Evolutionary conservation across 2,329 filamentous ascomycete genomes (phyloP).

Genomic region (Chalara sp.): DNA sequence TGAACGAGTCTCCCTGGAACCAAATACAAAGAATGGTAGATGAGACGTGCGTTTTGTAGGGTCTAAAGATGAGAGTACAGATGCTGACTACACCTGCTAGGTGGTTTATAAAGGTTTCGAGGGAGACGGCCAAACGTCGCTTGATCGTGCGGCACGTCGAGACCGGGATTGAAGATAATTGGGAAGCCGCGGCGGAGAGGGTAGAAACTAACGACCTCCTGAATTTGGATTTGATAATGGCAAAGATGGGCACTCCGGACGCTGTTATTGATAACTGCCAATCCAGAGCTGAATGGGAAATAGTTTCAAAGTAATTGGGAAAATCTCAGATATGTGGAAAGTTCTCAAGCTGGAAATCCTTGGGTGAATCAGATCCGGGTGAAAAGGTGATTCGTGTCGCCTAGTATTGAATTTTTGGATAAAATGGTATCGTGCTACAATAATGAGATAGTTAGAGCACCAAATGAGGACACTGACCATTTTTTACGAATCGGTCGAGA

Average conservation of each 20-base stretch:
- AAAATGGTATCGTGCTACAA: too few relatives aligned
- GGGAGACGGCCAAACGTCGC: slow-evolving; percentile 61
- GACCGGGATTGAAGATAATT: slow-evolving; percentile 65
- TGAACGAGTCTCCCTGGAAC: slow-evolving; percentile 39
- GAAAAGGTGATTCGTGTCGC: too few relatives aligned
- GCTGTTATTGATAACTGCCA: slow-evolving; percentile 17
- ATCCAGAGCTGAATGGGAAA: too few relatives aligned
- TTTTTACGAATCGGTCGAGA: too few relatives aligned
- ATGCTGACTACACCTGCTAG: slow-evolving; percentile 6
- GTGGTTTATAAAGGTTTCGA: slow-evolving; percentile 71
- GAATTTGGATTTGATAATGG: slow-evolving; percentile 41
- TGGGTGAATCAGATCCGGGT: too few relatives aligned
- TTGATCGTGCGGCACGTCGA: slow-evolving; percentile 67
- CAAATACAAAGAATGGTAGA: slow-evolving; percentile 38
- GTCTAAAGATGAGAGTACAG: not conserved
- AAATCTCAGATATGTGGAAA: too few relatives aligned
- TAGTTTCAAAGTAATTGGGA: too few relatives aligned
- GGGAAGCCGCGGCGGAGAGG: slow-evolving; percentile 61
- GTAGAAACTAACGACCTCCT: slow-evolving; percentile 78
- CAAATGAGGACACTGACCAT: too few relatives aligned
- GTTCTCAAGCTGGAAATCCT: too few relatives aligned
- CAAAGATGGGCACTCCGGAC: slow-evolving; percentile 19
- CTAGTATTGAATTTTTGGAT: too few relatives aligned
- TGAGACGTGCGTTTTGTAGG: slow-evolving; percentile 22
- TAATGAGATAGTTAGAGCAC: too few relatives aligned